phyloP scores from a whole-genome alignment of 345 rosid species.

The Garcia nutans region DNA sequence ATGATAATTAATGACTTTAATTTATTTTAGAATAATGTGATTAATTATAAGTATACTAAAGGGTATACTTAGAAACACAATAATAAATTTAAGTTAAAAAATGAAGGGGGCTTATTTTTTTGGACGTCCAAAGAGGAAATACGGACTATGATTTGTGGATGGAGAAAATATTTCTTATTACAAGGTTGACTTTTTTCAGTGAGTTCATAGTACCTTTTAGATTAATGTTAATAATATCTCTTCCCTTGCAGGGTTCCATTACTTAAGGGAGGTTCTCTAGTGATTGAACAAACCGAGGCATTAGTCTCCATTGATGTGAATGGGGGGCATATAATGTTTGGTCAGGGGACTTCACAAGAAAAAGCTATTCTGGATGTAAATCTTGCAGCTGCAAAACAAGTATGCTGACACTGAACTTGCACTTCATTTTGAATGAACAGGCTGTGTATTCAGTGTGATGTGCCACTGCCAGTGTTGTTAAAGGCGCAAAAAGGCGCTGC shows the following conservation, averaged over 20 bases:
- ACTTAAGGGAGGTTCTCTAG: conserved; percentile 86
- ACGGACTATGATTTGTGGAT: too few species aligned
- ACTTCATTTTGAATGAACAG: conserved; percentile 8
- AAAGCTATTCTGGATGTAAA: conserved; percentile 90
- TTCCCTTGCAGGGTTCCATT: conserved; percentile 71
- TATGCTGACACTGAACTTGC: conserved; percentile 32
- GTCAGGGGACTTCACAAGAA: conserved; percentile 86
- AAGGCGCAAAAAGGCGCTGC: too few species aligned
- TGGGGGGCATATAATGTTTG: conserved; percentile 95
- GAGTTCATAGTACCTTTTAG: not conserved
- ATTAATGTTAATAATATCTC: conserved; percentile 11
- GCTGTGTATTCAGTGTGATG: not conserved
- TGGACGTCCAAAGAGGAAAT: too few species aligned
- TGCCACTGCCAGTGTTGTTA: too few species aligned
- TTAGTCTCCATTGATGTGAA: conserved; percentile 96
- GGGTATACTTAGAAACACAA: too few species aligned
- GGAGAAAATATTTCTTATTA: not conserved
- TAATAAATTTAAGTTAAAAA: too few species aligned
- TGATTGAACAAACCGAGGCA: conserved; percentile 98
- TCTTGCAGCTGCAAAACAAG: conserved; percentile 91
- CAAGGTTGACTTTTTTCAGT: not conserved
- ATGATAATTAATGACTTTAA: too few species aligned
- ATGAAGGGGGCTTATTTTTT: too few species aligned
- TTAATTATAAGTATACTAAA: too few species aligned
- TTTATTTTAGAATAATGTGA: too few species aligned